Conservation (phyloP, 202 grass and related monocot species). For the Cymbopogon flexuosus region DNA sequence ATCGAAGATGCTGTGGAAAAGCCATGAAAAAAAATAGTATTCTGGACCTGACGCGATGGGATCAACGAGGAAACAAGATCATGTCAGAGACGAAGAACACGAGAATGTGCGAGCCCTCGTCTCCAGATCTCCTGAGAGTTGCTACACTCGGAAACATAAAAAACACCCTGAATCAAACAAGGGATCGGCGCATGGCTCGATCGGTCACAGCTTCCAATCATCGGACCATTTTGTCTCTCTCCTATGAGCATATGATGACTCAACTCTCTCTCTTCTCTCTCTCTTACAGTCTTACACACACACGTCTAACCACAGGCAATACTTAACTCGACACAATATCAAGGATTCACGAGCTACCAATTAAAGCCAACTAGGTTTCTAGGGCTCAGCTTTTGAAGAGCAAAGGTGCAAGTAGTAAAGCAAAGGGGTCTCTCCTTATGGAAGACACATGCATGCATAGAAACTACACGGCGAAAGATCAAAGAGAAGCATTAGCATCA, state of each 20-base stretch:
- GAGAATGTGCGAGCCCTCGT: constrained; percentile 24
- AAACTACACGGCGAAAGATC: constrained; percentile 31
- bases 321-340: constrained; percentile 17
- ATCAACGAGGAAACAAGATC: constrained; percentile 28
- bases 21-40: background rate
- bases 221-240: constrained; percentile 16
- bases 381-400: constrained; percentile 64
- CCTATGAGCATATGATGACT: constrained; percentile 45
- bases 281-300: background rate
- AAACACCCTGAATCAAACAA: constrained; percentile 36
- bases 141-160: constrained; percentile 10
- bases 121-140: background rate
- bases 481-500: constrained; percentile 20
- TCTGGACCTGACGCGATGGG: constrained; percentile 1
- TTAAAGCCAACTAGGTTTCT: constrained; percentile 53
- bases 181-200: constrained; percentile 32
- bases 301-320: constrained; percentile 7
- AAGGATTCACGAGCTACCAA: constrained; percentile 44
- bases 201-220: constrained; percentile 27
- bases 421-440: constrained; percentile 37
- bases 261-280: background rate
- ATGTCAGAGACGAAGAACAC: constrained; percentile 22
- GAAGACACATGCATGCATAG: constrained; percentile 29
- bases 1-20: constrained; percentile 7
- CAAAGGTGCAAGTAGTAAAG: constrained; percentile 50